phyloP scores from a whole-genome alignment of 306 rosid species.

The Arachis stenosperma region DNA sequence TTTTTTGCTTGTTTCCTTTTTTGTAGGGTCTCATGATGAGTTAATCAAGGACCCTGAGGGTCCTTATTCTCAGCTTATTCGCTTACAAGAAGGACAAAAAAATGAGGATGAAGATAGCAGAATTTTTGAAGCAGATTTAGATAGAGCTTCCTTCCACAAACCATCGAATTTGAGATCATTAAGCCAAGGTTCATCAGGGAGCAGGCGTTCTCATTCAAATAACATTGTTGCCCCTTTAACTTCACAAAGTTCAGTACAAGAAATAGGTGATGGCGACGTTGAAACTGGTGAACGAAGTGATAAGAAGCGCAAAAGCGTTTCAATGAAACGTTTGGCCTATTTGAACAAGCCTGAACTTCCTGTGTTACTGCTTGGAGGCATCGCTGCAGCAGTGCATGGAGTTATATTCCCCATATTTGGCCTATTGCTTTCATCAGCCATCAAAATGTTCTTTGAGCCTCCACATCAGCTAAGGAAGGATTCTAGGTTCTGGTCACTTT shows the following conservation, averaged over 20 bases:
- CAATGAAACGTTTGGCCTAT: slow-evolving; percentile 56
- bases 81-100: slow-evolving; percentile 64
- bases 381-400: slow-evolving; percentile 69
- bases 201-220: slow-evolving; percentile 40
- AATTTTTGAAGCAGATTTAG: slow-evolving; percentile 37
- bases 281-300: slow-evolving; percentile 14
- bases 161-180: slow-evolving; percentile 45
- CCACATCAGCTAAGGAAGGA: slow-evolving; percentile 58
- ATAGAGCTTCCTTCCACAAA: slow-evolving; percentile 39
- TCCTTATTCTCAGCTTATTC: slow-evolving; percentile 81
- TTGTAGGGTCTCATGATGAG: slow-evolving; percentile 71
- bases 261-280: neutral
- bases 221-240: slow-evolving; percentile 40
- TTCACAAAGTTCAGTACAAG: slow-evolving; percentile 33
- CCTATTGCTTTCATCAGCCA: slow-evolving; percentile 70
- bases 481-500: slow-evolving; percentile 65
- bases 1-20: slow-evolving; percentile 27
- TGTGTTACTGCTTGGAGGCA: slow-evolving; percentile 60
- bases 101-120: slow-evolving; percentile 32
- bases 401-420: slow-evolving; percentile 73
- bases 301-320: slow-evolving; percentile 40
- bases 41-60: slow-evolving; percentile 64
- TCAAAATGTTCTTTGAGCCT: slow-evolving; percentile 62
- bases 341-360: slow-evolving; percentile 78
- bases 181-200: slow-evolving; percentile 55